Base-by-base conservation (phyloP, 2,329 filamentous ascomycete genomes). In the Pyrenochaeta sp. region DNA sequence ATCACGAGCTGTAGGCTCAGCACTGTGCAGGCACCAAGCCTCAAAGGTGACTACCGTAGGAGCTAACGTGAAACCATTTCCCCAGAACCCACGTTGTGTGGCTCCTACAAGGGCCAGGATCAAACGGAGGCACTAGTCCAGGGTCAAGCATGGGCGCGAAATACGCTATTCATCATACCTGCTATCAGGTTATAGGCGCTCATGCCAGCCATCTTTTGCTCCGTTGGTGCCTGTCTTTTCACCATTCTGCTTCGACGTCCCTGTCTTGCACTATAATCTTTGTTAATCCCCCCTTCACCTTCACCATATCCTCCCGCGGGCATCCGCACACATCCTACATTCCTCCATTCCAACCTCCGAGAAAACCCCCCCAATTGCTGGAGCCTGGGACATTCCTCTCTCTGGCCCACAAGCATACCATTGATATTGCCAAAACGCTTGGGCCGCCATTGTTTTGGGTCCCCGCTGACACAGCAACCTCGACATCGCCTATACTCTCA, bases 51-150 rank as follows among this genome's bases (percentile, higher is more conserved):
- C 61, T 52, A 55, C 55, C 53, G 50, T 58, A 56, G 49, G 57
- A 64, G 62, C 63, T 62, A 67, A 66, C 42, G 59, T 74, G 72
- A 74, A 74, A 75, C 72, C 52, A 67, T 65, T 73, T 72, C 71
- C 73, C 73, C 69, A 73, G 67, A 69, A 64, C 64, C 67, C 66
- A 69, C 65, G 62, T 68, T 72, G 71, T 70, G 69, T 72, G 68
- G 68, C 68, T 68, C 65, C 65, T 56, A 61, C 67, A 60, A 65
- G 63, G 45, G 51, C 57, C 61, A 61, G 67, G 68, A 68, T 66
- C 55, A 66, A 54, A 61, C 56, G 64, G 69, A 66, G 60, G 35
- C 61, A 60, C 62, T 66, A 72, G 66, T 30, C 50, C 51, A 60
- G 56, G 54, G 61, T 63, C 54, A 59, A 55, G 55, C 63, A 64